Base-by-base conservation (phyloP, 768 basidiomycete species). In the Bullera alba region DNA sequence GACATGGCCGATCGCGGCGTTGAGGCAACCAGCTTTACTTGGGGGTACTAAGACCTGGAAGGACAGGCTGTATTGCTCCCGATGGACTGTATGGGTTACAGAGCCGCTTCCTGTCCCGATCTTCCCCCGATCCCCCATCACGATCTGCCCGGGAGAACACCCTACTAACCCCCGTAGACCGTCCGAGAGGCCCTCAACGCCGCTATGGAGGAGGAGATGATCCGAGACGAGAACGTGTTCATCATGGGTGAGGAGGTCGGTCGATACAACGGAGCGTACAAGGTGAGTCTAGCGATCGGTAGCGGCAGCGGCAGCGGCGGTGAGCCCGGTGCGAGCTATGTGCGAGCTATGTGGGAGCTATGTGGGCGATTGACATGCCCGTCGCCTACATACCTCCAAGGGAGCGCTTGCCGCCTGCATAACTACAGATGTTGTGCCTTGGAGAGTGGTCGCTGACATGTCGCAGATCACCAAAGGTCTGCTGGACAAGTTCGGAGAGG, bases 141-240 rank as follows among this genome's bases (percentile, higher is more conserved):
- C n/a, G n/a, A n/a, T n/a, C n/a, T n/a, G n/a, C n/a, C n/a, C n/a
- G n/a, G n/a, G n/a, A n/a, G n/a, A n/a, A n/a, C n/a, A n/a, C n/a
- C n/a, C n/a, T 46, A 10, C 19, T 39, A 17, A 28, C 51, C 54
- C 37, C 7, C 28, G 14, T 52, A 72, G 92, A 97, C 91, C 48
- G 93, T 95, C 56, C 88, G 95, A 69, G 95, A 99, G 49, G 95
- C 95, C 37, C 84, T 99, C 58, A 97, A 96, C 75, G 76, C 83
- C 48, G 95, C 95, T 25, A 91, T 99, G 87, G 95, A 96, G 77
- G 95, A 99, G 76, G 95, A 99, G 77, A 97, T 99, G 95, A 73
- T 84, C 63, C 83, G 89, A 38, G 95, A 99, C 74, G 87, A 92
- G 72, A 84, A 77, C 29, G 95, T 99, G 35, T 99, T 93, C 75